A percentile compares a stretch with the other conserved stretches of the same genome.
phyloP scores from a whole-genome alignment of 148 eudicot genomes.

The Persicaria maculosa region DNA sequence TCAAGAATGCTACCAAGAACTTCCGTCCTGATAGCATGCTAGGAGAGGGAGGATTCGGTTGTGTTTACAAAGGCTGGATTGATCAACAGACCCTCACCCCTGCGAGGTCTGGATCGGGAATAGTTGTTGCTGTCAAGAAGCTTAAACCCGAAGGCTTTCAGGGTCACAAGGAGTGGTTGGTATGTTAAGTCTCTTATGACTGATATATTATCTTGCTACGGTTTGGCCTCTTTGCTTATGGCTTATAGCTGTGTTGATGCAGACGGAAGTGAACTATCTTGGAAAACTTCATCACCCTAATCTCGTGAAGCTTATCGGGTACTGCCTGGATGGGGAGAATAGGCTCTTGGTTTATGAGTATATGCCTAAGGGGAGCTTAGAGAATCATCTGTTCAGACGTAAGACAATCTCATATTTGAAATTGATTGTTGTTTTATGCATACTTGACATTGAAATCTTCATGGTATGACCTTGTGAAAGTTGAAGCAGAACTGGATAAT shows the following conservation, averaged over 20 bases:
- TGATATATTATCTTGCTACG: not conserved
- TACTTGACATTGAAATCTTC: too few species aligned
- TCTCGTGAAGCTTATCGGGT: constrained; percentile 31
- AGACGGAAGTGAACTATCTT: constrained; percentile 32
- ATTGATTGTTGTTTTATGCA: not conserved
- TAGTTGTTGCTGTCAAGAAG: constrained; percentile 73
- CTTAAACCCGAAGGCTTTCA: constrained; percentile 77
- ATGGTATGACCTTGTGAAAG: not conserved
- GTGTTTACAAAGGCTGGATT: constrained; percentile 83
- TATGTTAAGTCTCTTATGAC: constrained; percentile 23
- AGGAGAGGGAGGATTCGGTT: constrained; percentile 86
- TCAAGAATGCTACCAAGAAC: constrained; percentile 63
- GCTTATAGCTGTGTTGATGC: not conserved
- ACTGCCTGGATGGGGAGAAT: constrained; percentile 30
- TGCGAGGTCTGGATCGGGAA: constrained; percentile 67
- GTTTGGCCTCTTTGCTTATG: not conserved
- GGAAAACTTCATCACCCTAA: constrained; percentile 35
- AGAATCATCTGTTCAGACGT: constrained; percentile 33
- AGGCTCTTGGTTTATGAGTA: constrained; percentile 30
- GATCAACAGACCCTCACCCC: constrained; percentile 58
- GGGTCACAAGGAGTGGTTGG: constrained; percentile 93
- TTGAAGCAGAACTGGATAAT: too few species aligned
- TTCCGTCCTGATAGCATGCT: constrained; percentile 65
- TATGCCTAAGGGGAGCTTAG: constrained; percentile 34
- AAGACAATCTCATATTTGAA: constrained; percentile 6